Evolutionary conservation across 352 stramenopile species (phyloP), one percentile per base, ranked within the genome.

Genomic region (Globisporangium rhizosaccharum): DNA sequence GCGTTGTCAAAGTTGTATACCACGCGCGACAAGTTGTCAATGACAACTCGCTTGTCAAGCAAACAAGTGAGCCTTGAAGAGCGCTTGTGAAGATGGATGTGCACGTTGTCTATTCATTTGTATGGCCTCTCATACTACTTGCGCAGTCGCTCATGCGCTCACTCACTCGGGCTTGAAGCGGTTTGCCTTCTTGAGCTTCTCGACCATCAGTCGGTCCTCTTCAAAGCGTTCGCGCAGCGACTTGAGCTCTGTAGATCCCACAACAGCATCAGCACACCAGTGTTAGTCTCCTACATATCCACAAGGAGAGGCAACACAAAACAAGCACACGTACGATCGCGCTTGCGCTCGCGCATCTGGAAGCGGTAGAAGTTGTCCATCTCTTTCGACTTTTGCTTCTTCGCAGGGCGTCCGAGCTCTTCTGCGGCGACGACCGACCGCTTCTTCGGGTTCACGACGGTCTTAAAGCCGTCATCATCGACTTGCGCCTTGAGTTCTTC

Each of bases 311-410:
- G 12, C 23, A 49, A 17, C 18, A 20, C 30, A 28, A 23, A 28
- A 51, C 28, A 23, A 57, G 10, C 23, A 49, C 11, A 90, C 81
- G 65, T 74, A 93, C 84, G 85, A 49, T 82, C 80, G 70, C 85
- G 81, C 62, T 92, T 92, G 66, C 88, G 89, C 69, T 94, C 85
- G 53, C 85, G 77, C 55, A 87, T 85, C 64, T 94, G 85, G 71
- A 94, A 94, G 30, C 82, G 79, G 62, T 94, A 94, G 53, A 94
- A 94, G 62, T 92, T 82, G 26, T 79, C 59, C 25, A 90, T 61
- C 56, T 92, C 81, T 63, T 94, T 94, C 53, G 67, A 68, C 68
- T 94, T 94, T 51, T 89, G 79, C 61, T 90, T 94, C 80, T 92
- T 94, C 8, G 73, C 71, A 1, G 79, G 80, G 36, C 70, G 71